Conservation (phyloP, 2,329 filamentous ascomycete species). For the Aspergillus niger region DNA sequence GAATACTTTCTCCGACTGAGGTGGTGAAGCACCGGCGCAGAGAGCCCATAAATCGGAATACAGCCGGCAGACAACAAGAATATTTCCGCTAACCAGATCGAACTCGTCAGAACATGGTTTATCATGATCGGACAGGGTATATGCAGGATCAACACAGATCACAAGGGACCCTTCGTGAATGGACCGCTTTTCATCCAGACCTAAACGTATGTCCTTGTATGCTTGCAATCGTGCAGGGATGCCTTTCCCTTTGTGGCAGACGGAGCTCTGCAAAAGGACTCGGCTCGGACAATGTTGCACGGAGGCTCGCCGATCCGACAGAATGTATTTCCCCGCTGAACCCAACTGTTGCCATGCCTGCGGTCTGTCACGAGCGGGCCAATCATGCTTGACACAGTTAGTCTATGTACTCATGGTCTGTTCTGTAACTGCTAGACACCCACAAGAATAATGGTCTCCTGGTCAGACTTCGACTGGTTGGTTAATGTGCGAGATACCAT, state of each 20-base stretch:
- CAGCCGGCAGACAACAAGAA: slow-evolving; percentile 34
- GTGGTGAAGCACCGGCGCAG: slow-evolving; percentile 30
- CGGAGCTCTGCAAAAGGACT: slow-evolving; percentile 9
- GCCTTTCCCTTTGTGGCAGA: slow-evolving; percentile 22
- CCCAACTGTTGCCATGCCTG: not conserved
- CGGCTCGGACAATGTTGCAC: not conserved
- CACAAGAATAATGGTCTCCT: slow-evolving; percentile 18
- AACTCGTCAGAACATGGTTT: slow-evolving; percentile 29
- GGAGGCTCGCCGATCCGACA: not conserved
- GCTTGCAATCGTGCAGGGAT: slow-evolving; percentile 26
- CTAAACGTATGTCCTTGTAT: slow-evolving; percentile 30
- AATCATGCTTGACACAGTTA: not conserved
- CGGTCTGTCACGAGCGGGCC: not conserved
- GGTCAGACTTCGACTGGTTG: slow-evolving; percentile 12
- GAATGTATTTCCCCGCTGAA: not conserved
- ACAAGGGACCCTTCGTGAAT: slow-evolving; percentile 36
- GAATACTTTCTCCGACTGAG: slow-evolving; percentile 2
- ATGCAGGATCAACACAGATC: slow-evolving; percentile 28
- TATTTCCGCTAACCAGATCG: slow-evolving; percentile 29
- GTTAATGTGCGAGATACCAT: not conserved
- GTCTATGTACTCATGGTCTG: not conserved
- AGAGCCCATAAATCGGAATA: slow-evolving; percentile 40
- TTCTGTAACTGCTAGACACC: not conserved
- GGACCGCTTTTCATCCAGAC: slow-evolving; percentile 26
- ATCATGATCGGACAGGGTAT: slow-evolving; percentile 21